Evolutionary conservation across 108 stramenopile species (phyloP).

Genomic region (Conticribra weissflogii): DNA sequence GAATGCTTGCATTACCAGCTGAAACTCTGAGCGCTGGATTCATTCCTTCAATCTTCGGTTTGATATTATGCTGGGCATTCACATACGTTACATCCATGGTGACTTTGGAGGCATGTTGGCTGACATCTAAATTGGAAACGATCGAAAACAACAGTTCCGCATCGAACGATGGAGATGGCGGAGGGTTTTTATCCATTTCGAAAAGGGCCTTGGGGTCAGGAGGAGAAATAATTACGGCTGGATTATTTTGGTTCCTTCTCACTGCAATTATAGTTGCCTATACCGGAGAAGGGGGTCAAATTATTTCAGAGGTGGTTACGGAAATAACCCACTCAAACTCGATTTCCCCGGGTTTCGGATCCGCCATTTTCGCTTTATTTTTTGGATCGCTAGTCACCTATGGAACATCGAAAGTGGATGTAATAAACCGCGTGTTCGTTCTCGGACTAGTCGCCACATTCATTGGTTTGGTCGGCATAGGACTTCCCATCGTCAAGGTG

Average conservation of each 20-base stretch:
- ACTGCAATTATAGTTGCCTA: constrained; percentile 51
- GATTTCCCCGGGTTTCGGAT: constrained; percentile 35
- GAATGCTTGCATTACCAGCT: constrained; percentile 44
- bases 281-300: constrained; percentile 41
- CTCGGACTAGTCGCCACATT: constrained; percentile 42
- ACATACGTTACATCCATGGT: constrained; percentile 49
- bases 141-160: background rate
- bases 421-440: constrained; percentile 44
- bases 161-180: constrained; percentile 12
- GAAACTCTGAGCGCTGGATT: constrained; percentile 46
- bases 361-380: constrained; percentile 25
- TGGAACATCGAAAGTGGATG: constrained; percentile 42
- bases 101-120: constrained; percentile 50
- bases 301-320: constrained; percentile 26
- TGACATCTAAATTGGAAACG: constrained; percentile 14
- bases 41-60: constrained; percentile 32
- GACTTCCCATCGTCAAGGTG: constrained; percentile 18
- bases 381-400: constrained; percentile 34
- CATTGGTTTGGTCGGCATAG: constrained; percentile 27
- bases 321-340: constrained; percentile 14
- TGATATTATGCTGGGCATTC: constrained; percentile 44
- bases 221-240: constrained; percentile 46
- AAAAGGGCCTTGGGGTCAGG: constrained; percentile 31
- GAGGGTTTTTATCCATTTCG: constrained; percentile 42
- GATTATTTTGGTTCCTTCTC: constrained; percentile 53